These are phyloP conservation scores for Colletotrichum siamense DNA, from an alignment of 2,329 filamentous ascomycete genomes.

Conservation along the genomic window DNA sequence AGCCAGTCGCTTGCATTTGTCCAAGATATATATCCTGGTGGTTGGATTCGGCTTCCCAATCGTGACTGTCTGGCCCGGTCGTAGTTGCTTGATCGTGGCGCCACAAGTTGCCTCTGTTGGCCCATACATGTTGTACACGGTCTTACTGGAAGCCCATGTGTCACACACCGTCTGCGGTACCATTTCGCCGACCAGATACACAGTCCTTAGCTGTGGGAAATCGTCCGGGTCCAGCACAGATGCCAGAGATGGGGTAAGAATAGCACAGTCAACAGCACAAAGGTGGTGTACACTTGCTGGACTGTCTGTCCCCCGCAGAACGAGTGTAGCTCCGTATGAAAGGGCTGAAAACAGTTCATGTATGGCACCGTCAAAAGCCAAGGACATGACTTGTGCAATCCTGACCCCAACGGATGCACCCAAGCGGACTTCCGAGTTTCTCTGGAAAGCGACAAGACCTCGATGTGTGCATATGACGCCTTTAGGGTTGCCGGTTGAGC, in stretches of 20 bases:
- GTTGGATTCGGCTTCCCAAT: slow-evolving; percentile 24
- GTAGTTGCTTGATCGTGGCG: slow-evolving; percentile 36
- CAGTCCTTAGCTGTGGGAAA: slow-evolving; percentile 32
- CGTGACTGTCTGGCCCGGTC: slow-evolving; percentile 30
- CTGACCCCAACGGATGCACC: background rate
- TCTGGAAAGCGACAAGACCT: background rate
- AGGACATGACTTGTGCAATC: slow-evolving; percentile 46
- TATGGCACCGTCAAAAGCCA: slow-evolving; percentile 48
- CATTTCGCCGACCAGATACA: slow-evolving; percentile 43
- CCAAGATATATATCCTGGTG: slow-evolving; percentile 44
- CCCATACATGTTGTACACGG: slow-evolving; percentile 48
- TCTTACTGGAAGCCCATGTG: slow-evolving; percentile 32
- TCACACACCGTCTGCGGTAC: slow-evolving; percentile 37
- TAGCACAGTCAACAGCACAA: slow-evolving; percentile 29
- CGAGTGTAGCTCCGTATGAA: slow-evolving; percentile 42
- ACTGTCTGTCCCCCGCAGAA: slow-evolving; percentile 27
- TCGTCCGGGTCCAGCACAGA: slow-evolving; percentile 33
- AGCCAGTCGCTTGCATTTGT: slow-evolving; percentile 26
- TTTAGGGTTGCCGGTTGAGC: slow-evolving; percentile 48
- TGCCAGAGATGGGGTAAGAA: slow-evolving; percentile 45
- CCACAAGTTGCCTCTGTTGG: slow-evolving; percentile 46
- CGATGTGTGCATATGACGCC: slow-evolving; percentile 40
- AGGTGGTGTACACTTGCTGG: slow-evolving; percentile 36
- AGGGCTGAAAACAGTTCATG: slow-evolving; percentile 44
- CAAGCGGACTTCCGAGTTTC: background rate